Conservation (phyloP, 768 basidiomycete genomes). For the Phanerodontia chrysosporium region DNA sequence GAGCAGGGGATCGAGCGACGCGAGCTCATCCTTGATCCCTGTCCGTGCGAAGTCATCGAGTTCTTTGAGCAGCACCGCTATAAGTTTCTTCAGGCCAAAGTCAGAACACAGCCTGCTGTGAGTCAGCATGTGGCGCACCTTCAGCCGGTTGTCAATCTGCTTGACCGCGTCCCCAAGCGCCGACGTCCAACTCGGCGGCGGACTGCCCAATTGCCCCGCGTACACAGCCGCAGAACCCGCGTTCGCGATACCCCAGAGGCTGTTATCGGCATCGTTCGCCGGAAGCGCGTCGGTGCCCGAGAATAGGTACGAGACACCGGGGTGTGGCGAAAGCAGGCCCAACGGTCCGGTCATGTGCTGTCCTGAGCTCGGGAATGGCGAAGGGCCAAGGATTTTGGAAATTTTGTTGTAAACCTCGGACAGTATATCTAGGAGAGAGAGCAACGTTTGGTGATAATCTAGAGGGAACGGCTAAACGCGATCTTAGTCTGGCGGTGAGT, state of each 20-base stretch:
- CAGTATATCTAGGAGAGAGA: conserved; percentile 84
- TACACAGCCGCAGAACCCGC: conserved; percentile 25
- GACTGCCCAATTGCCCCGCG: conserved; percentile 37
- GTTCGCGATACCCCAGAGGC: conserved; percentile 68
- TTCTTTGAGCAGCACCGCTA: conserved; percentile 73
- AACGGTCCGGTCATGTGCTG: conserved; percentile 76
- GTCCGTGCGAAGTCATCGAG: conserved; percentile 79
- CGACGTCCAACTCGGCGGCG: conserved; percentile 59
- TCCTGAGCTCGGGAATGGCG: conserved; percentile 64
- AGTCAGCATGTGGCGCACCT: conserved; percentile 42
- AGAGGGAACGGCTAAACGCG: conserved; percentile 73
- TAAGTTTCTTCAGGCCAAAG: conserved; percentile 68
- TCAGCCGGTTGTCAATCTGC: conserved; percentile 82
- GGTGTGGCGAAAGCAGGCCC: conserved; percentile 71
- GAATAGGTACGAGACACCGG: conserved; percentile 80
- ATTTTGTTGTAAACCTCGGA: conserved; percentile 90
- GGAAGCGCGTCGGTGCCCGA: conserved; percentile 37
- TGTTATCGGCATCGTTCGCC: conserved; percentile 42
- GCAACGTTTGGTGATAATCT: conserved; percentile 86
- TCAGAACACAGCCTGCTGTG: background rate
- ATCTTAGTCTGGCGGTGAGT: background rate
- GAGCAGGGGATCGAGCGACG: conserved; percentile 75
- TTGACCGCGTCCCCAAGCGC: conserved; percentile 66
- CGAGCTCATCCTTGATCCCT: conserved; percentile 78
- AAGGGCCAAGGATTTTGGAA: conserved; percentile 75